These are phyloP conservation scores for Graphiopsis chlorocephala DNA, from an alignment of 2,329 filamentous ascomycete species.

Conservation along the genomic window DNA sequence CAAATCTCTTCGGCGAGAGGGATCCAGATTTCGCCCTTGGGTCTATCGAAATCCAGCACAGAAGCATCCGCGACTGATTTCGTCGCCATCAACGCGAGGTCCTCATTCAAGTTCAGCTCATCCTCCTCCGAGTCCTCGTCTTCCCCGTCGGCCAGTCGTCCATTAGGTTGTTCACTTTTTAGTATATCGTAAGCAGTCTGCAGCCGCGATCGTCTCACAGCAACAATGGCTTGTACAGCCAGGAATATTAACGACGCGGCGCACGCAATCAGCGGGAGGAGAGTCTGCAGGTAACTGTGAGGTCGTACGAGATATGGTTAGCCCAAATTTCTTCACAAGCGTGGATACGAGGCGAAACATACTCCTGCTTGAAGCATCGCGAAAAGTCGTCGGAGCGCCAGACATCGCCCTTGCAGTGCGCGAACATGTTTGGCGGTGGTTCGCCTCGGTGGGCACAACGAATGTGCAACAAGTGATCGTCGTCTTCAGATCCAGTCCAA, in stretches of 20 bases:
- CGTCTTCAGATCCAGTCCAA: background rate
- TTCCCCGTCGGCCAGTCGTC: conserved; percentile 24
- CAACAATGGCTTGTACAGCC: conserved; percentile 55
- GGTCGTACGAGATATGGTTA: background rate
- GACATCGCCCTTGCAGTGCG: conserved; percentile 55
- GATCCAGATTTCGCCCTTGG: conserved; percentile 67
- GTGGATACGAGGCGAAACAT: conserved; percentile 33
- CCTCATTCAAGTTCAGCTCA: conserved; percentile 57
- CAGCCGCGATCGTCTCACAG: conserved; percentile 26
- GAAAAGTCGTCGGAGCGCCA: conserved; percentile 64
- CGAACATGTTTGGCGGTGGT: conserved; percentile 40
- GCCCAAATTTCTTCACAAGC: conserved; percentile 20
- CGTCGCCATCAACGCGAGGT: conserved; percentile 56
- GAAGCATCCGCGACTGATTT: conserved; percentile 49
- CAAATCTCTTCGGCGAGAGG: conserved; percentile 73
- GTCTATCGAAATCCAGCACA: conserved; percentile 69
- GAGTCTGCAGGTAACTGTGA: conserved; percentile 70
- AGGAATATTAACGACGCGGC: conserved; percentile 68
- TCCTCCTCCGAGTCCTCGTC: conserved; percentile 52
- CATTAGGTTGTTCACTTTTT: conserved; percentile 31
- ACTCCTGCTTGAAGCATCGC: conserved; percentile 65
- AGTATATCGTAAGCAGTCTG: conserved; percentile 58
- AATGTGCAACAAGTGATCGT: background rate
- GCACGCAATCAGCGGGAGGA: conserved; percentile 73
- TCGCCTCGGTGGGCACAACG: background rate